Base-by-base conservation (phyloP, 305 asterid genomes). In the Fraxinus floribunda region DNA sequence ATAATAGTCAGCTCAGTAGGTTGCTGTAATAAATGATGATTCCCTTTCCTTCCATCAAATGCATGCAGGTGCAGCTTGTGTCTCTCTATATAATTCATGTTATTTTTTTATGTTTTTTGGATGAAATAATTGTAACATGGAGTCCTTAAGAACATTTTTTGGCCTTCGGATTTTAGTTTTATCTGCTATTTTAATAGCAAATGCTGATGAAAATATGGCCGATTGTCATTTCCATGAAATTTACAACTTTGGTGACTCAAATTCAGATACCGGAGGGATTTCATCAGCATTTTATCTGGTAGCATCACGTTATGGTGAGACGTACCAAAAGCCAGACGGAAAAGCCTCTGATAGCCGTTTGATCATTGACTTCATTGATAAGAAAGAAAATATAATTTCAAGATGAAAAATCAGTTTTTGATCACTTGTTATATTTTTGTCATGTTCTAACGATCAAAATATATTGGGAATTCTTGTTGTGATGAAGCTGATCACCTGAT, bases 311-410 rank as follows among this genome's bases (percentile, higher is more conserved):
- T 86, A 32, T 26, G 97, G 98, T 3, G 79, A 89, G 77, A 92
- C 97, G 0, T 91, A 81, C 88, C 71, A 75, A 2, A 80, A 88
- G 64, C 96, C 97, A 0, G 90, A 78, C 1, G 97, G 97, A 8
- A 85, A 97, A 64, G 92, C 82, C 57, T 87, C 91, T 11, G 96
- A 94, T 79, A 97, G 97, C 22, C 94, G 97, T 77, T 91, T 94
- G 15, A 84, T 93, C 83, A 84, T 94, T n/a, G 97, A 94, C 84
- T 93, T 94, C 71, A 80, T 93, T 0, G 95, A 95, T 92, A 88
- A 82, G 44, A 46, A 66, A 46, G 46, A 44, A 13, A 18, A 29
- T 29, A 16, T 9, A 30, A 36, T 29, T 46, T 24, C 49, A 62
- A 60, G 5, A 18, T 35, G n/a, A 57, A 34, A 11, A 34, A 11